phyloP scores from a whole-genome alignment of 1,284 basidiomycete species.

The Coniferiporia weirii region DNA sequence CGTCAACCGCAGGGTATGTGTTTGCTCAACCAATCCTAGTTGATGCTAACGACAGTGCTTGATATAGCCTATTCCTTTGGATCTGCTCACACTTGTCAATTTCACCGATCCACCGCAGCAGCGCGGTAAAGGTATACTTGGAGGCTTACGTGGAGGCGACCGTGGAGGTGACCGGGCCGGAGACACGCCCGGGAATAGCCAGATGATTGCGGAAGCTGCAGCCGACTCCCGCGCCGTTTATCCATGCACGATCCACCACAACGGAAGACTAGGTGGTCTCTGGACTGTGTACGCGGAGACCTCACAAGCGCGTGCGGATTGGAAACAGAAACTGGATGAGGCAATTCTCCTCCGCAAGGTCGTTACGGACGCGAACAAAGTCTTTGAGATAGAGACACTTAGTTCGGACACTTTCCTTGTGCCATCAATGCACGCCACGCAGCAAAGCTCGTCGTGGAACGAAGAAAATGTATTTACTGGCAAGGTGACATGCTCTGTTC shows the following conservation, averaged over 20 bases:
- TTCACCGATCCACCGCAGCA: constrained; percentile 74
- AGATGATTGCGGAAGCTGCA: constrained; percentile 39
- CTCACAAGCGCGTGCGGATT: constrained; percentile 68
- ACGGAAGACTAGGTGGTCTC: constrained; percentile 75
- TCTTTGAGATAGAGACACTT: constrained; percentile 84
- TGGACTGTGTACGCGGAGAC: constrained; percentile 86
- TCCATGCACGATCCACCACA: constrained; percentile 82
- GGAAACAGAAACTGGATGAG: constrained; percentile 87
- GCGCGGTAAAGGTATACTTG: constrained; percentile 56
- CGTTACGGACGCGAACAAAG: constrained; percentile 89
- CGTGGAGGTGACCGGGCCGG: constrained; percentile 27
- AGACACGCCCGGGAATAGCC: constrained; percentile 30
- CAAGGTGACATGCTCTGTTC: constrained; percentile 89
- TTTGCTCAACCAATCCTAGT: neutral
- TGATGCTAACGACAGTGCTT: constrained; percentile 2
- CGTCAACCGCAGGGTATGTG: constrained; percentile 67
- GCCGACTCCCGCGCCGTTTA: constrained; percentile 68
- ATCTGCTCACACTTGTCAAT: constrained; percentile 75
- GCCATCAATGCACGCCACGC: constrained; percentile 49
- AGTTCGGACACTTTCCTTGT: constrained; percentile 82
- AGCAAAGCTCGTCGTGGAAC: constrained; percentile 53
- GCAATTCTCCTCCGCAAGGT: constrained; percentile 80
- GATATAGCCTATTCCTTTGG: constrained; percentile 80
- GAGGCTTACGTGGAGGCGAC: constrained; percentile 41
- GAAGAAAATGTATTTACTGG: constrained; percentile 76